These are phyloP conservation scores for Lactarius tabidus DNA, from an alignment of 768 basidiomycete species.

Conservation along the genomic window DNA sequence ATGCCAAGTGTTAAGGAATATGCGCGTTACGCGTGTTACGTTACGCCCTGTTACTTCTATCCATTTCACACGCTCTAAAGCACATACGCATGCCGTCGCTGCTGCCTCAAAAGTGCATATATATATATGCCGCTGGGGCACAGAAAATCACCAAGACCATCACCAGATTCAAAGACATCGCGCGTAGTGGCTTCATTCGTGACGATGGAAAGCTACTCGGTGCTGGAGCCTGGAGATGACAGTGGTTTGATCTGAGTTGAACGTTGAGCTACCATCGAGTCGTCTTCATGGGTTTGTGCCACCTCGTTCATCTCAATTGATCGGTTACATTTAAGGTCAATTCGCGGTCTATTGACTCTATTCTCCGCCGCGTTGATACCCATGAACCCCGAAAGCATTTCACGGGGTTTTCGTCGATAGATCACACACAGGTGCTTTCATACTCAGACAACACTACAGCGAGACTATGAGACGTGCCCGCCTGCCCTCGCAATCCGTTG, in stretches of 20 bases:
- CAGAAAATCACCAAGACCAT: slow-evolving; percentile 97
- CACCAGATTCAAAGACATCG: slow-evolving; percentile 94
- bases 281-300: background rate
- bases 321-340: slow-evolving; percentile 72
- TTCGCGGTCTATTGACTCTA: slow-evolving; percentile 87
- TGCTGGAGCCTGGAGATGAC: slow-evolving; percentile 94
- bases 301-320: background rate
- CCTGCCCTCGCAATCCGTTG: slow-evolving; percentile 76
- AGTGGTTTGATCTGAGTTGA: slow-evolving; percentile 84
- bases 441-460: slow-evolving; percentile 96
- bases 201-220: slow-evolving; percentile 92
- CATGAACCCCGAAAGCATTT: slow-evolving; percentile 98
- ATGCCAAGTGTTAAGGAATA: slow-evolving; percentile 97
- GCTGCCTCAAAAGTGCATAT: slow-evolving; percentile 92
- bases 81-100: slow-evolving; percentile 94
- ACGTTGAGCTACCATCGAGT: slow-evolving; percentile 23
- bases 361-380: slow-evolving; percentile 85
- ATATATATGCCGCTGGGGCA: slow-evolving; percentile 91
- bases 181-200: slow-evolving; percentile 83
- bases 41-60: slow-evolving; percentile 91
- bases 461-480: slow-evolving; percentile 92
- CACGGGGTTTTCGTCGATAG: slow-evolving; percentile 80
- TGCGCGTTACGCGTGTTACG: too few species aligned
- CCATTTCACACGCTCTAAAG: slow-evolving; percentile 82
- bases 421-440: slow-evolving; percentile 82